Evolutionary conservation across 768 basidiomycete genomes (phyloP).

Genomic region (Sarcodon sp.): DNA sequence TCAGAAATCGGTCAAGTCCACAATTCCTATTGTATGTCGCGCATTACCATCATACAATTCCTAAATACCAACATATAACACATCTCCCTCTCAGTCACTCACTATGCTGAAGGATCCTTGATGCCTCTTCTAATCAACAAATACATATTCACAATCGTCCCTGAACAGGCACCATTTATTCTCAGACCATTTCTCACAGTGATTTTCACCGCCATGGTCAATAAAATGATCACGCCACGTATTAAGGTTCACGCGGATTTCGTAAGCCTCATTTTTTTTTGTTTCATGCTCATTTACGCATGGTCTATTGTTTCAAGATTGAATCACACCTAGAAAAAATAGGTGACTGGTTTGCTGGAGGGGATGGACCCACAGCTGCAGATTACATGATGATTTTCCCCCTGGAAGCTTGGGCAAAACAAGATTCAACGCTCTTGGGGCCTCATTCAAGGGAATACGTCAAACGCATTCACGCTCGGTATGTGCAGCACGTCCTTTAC

Average conservation of each 20-base stretch:
- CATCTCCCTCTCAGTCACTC: slow-evolving; percentile 10
- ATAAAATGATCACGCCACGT: slow-evolving; percentile 13
- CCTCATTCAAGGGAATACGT: slow-evolving; percentile 24
- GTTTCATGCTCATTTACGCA: neutral
- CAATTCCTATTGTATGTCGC: slow-evolving; percentile 17
- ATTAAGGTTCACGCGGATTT: slow-evolving; percentile 14
- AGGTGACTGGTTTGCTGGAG: slow-evolving; percentile 22
- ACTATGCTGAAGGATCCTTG: slow-evolving; percentile 21
- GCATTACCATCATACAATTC: neutral
- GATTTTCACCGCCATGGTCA: slow-evolving; percentile 7
- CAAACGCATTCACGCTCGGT: slow-evolving; percentile 24
- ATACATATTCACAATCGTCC: slow-evolving; percentile 17
- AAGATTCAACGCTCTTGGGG: slow-evolving; percentile 13
- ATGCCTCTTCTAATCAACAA: slow-evolving; percentile 21
- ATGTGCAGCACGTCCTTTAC: slow-evolving; percentile 3
- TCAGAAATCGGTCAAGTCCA: slow-evolving; percentile 12
- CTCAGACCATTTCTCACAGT: slow-evolving; percentile 15
- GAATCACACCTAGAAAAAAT: slow-evolving; percentile 22
- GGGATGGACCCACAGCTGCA: slow-evolving; percentile 24
- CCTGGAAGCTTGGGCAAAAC: slow-evolving; percentile 15
- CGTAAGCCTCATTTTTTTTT: slow-evolving; percentile 7
- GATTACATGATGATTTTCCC: slow-evolving; percentile 33
- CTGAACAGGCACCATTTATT: slow-evolving; percentile 17
- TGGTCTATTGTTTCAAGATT: slow-evolving; percentile 15
- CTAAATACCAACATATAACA: neutral